These are phyloP conservation scores for Pseudocercospora crystallina DNA, from an alignment of 2,329 filamentous ascomycete species.

Conservation along the genomic window DNA sequence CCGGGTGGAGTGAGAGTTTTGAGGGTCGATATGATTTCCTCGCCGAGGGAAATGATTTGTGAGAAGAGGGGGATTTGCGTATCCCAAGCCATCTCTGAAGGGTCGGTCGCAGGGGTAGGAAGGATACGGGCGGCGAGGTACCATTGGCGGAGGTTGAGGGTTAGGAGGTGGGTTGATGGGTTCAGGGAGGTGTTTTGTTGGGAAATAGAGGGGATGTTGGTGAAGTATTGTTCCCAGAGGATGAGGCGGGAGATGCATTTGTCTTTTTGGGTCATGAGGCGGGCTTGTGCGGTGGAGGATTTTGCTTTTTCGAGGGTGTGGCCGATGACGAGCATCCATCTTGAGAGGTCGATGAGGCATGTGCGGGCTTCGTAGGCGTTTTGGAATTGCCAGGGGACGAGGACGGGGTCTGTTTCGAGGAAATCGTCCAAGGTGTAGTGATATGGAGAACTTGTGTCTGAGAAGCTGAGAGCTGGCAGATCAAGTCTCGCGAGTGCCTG, in stretches of 20 bases:
- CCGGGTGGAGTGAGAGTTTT: background rate
- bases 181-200: background rate
- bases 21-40: slow-evolving; percentile 8
- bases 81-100: slow-evolving; percentile 7
- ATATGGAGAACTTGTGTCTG: slow-evolving; percentile 12
- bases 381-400: slow-evolving; percentile 14
- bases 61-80: slow-evolving; percentile 3
- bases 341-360: slow-evolving; percentile 13
- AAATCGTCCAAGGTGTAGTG: slow-evolving; percentile 14
- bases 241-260: background rate
- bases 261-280: slow-evolving; percentile 1
- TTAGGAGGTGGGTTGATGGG: slow-evolving; percentile 2
- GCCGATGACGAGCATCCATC: slow-evolving; percentile 9
- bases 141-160: slow-evolving; percentile 4
- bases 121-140: background rate
- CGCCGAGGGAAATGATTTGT: slow-evolving; percentile 9
- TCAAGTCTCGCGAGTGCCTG: slow-evolving; percentile 15
- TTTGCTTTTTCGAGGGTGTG: background rate
- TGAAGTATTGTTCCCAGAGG: slow-evolving; percentile 15
- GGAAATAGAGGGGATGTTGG: background rate
- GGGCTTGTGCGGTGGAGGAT: background rate
- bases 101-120: background rate
- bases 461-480: slow-evolving; percentile 12
- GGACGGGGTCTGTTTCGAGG: slow-evolving; percentile 5
- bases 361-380: slow-evolving; percentile 16